Conservation (phyloP, 2,329 filamentous ascomycete species). For the Aspergillus versicolor region DNA sequence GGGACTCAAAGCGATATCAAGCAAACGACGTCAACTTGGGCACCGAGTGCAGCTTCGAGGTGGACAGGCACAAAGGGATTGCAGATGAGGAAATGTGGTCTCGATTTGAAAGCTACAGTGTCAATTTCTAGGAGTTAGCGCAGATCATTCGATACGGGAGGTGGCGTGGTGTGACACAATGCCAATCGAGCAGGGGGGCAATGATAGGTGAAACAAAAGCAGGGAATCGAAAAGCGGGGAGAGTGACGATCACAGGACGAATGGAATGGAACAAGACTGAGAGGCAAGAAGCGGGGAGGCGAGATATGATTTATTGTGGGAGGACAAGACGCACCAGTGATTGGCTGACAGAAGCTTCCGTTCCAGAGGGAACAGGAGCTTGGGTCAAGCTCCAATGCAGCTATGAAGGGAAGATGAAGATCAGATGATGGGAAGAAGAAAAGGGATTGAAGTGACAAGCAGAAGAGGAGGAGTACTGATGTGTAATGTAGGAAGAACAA, state of each 20-base stretch:
- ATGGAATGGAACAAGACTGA: neutral
- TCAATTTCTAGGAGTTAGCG: slow-evolving; percentile 1
- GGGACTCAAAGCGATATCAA: neutral
- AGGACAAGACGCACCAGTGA: neutral
- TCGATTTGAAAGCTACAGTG: neutral
- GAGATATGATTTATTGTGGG: neutral
- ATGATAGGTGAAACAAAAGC: neutral
- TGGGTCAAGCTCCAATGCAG: neutral
- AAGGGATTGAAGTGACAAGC: neutral
- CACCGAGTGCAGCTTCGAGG: neutral
- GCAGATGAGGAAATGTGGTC: neutral
- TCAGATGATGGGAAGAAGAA: neutral
- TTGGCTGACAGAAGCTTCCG: slow-evolving; percentile 1
- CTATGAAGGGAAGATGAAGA: neutral
- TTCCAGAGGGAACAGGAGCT: neutral
- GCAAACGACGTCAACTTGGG: neutral
- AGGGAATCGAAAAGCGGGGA: neutral
- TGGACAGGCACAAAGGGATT: neutral
- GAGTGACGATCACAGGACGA: neutral
- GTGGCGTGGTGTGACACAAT: slow-evolving; percentile 7
- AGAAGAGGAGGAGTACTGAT: no score
- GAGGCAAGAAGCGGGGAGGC: slow-evolving; percentile 1
- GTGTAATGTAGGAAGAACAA: slow-evolving; percentile 1
- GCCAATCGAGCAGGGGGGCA: neutral
- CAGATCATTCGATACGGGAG: neutral